Evolutionary conservation across 305 asterid genomes (phyloP).

Genomic region (Fraxinus albicans): DNA sequence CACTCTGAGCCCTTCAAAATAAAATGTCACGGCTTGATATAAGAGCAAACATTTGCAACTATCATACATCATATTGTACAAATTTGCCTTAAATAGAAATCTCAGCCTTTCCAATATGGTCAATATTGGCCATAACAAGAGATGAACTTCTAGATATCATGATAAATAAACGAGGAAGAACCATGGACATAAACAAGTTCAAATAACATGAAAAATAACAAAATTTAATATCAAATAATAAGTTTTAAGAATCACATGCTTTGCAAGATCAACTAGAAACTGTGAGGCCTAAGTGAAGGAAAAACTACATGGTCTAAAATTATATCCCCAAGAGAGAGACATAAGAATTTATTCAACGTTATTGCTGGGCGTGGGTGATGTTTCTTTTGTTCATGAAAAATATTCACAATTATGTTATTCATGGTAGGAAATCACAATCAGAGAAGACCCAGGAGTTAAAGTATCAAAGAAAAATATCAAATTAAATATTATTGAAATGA

Average conservation of each 20-base stretch:
- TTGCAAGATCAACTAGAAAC: background rate
- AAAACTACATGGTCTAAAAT: background rate
- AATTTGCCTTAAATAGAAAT: background rate
- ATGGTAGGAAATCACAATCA: background rate
- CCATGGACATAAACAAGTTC: background rate
- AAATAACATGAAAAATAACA: background rate
- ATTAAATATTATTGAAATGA: background rate
- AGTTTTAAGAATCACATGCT: background rate
- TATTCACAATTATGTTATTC: background rate
- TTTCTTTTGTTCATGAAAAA: background rate
- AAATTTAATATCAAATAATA: background rate
- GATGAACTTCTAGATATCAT: background rate
- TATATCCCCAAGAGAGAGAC: background rate
- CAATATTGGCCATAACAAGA: background rate
- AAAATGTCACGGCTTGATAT: constrained; percentile 17
- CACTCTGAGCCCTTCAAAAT: constrained; percentile 82
- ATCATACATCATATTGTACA: background rate
- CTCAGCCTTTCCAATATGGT: background rate
- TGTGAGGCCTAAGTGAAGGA: background rate
- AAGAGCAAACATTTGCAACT: background rate
- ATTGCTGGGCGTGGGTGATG: background rate
- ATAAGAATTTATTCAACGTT: background rate
- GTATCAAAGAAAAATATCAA: background rate
- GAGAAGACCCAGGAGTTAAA: background rate
- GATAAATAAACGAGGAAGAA: background rate